A percentile compares a stretch with the other conserved stretches of the same genome.
phyloP scores from a whole-genome alignment of 1,139 yeast species.

The Petasospora rhodanensis region DNA sequence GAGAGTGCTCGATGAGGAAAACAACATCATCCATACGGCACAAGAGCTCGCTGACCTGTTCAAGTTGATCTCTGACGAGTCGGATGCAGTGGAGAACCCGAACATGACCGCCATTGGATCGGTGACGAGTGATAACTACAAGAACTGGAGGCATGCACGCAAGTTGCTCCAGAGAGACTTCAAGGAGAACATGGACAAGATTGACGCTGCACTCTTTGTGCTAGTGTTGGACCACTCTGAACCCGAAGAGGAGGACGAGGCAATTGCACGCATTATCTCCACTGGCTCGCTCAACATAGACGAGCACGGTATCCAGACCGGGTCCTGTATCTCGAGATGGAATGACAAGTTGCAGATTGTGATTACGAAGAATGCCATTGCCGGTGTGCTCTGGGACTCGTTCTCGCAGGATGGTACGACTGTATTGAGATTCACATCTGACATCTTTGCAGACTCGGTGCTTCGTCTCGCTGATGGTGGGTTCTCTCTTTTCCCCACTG shows the following conservation, averaged over 20 bases:
- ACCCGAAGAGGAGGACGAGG: slow-evolving; percentile 42
- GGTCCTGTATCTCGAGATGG: slow-evolving; percentile 77
- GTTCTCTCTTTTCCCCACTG: slow-evolving; percentile 40
- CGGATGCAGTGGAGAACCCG: slow-evolving; percentile 32
- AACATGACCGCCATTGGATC: slow-evolving; percentile 61
- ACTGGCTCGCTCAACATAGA: slow-evolving; percentile 62
- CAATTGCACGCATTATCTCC: slow-evolving; percentile 42
- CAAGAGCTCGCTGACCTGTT: slow-evolving; percentile 51
- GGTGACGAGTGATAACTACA: slow-evolving; percentile 62
- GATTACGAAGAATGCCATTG: slow-evolving; percentile 65
- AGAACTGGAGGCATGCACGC: slow-evolving; percentile 60
- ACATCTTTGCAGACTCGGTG: slow-evolving; percentile 70
- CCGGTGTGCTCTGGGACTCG: slow-evolving; percentile 74
- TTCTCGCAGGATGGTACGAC: slow-evolving; percentile 79
- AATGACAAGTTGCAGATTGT: slow-evolving; percentile 71
- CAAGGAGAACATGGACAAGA: slow-evolving; percentile 38
- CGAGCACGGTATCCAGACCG: slow-evolving; percentile 56
- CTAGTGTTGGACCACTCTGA: slow-evolving; percentile 62
- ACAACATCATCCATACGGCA: slow-evolving; percentile 47
- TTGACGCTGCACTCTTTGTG: slow-evolving; percentile 65
- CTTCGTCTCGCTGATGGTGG: slow-evolving; percentile 68
- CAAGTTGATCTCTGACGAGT: slow-evolving; percentile 43
- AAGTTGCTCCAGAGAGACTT: slow-evolving; percentile 40
- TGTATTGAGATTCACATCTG: slow-evolving; percentile 67
- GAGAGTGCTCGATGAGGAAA: slow-evolving; percentile 45